Conservation (phyloP, 2,329 filamentous ascomycete genomes). For the Hypoxylon sp. region DNA sequence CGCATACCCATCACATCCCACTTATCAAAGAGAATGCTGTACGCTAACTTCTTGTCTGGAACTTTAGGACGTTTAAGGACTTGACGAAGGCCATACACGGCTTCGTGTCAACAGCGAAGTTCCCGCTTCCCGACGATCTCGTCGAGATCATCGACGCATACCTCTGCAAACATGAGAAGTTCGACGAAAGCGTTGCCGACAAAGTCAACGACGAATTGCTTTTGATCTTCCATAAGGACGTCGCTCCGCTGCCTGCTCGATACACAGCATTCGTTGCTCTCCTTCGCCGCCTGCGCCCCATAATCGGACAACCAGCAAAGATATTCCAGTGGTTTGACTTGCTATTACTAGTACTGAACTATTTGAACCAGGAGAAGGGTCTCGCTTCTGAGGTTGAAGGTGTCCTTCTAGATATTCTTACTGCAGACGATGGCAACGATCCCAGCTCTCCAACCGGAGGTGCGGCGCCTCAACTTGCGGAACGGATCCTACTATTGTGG, state of each 20-base stretch:
- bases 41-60: slow-evolving; percentile 41
- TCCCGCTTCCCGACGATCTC: slow-evolving; percentile 78
- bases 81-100: slow-evolving; percentile 70
- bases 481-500: slow-evolving; percentile 71
- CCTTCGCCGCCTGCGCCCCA: slow-evolving; percentile 74
- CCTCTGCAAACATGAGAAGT: slow-evolving; percentile 75
- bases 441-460: slow-evolving; percentile 61
- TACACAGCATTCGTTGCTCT: slow-evolving; percentile 79
- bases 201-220: slow-evolving; percentile 81
- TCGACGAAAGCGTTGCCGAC: slow-evolving; percentile 78
- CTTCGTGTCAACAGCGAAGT: slow-evolving; percentile 64
- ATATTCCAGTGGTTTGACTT: slow-evolving; percentile 81
- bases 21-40: slow-evolving; percentile 6
- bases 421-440: slow-evolving; percentile 72
- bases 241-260: slow-evolving; percentile 69
- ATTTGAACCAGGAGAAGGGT: slow-evolving; percentile 72
- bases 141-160: slow-evolving; percentile 75
- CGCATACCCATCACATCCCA: slow-evolving; percentile 11
- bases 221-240: slow-evolving; percentile 74
- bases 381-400: slow-evolving; percentile 75
- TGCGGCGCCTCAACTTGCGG: slow-evolving; percentile 57
- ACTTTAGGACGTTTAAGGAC: slow-evolving; percentile 70
- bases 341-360: slow-evolving; percentile 69
- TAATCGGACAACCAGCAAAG: slow-evolving; percentile 73
- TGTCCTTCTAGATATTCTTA: slow-evolving; percentile 75